Base-by-base conservation (phyloP, 768 basidiomycete species). In the Podaxis mareebaensis region DNA sequence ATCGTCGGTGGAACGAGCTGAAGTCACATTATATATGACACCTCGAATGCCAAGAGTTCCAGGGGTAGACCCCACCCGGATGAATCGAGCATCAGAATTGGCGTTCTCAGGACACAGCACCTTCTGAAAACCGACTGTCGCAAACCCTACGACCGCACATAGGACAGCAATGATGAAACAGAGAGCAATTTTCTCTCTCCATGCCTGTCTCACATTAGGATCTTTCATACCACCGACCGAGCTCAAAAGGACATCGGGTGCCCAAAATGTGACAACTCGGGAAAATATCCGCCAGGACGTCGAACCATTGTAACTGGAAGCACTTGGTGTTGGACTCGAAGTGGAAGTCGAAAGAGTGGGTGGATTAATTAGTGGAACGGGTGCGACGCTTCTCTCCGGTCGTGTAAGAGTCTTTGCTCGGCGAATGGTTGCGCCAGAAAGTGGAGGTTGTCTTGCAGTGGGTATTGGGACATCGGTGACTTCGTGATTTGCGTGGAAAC, bases 121-220 rank as follows among this genome's bases (percentile, higher is more conserved):
- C 69, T 88, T 88, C 77, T 97, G 93, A 52, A 96, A 86, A 39
- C 96, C 96, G 67, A 99, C 93, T 42, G 97, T 99, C 60, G 90
- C 82, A 76, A 99, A 99, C 10, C 93, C 96, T 58, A 98, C 85
- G 51, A 79, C 74, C 20, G 81, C 87, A 67, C 96, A 97, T 20
- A 97, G 75, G 49, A 95, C 42, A 61, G 85, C 67, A 56, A 95
- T 92, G 71, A 98, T 89, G 74, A 92, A 87, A 76, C 96, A 98
- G 3, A 99, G 81, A 5, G 95, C 87, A 63, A 96, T 88, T 81
- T 99, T 99, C 77, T 99, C 97, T 71, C 96, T 86, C 97, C 97
- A 99, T 1, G 97, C 97, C 74, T 97, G 93, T 65, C 87, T 81
- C 58, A 85, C 82, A 40, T 85, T 81, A 69, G 84, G 83, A 75